Evolutionary conservation across 2,329 filamentous ascomycete genomes (phyloP).

Genomic region (Aspergillus tamarii): DNA sequence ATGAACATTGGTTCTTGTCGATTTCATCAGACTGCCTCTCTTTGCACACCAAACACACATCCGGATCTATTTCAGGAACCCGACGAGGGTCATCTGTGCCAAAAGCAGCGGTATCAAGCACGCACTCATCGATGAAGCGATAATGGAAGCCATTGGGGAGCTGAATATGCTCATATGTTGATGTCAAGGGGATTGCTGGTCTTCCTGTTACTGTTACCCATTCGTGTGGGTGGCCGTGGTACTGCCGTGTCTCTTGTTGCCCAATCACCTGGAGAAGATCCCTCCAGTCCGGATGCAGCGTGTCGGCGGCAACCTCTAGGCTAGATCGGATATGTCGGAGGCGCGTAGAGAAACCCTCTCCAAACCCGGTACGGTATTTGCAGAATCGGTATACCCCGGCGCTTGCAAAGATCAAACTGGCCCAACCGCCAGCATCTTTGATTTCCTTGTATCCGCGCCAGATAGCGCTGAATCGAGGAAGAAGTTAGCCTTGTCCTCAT

Average conservation of each 20-base stretch:
- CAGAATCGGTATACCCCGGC: conserved; percentile 63
- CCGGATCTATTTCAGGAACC: conserved; percentile 36
- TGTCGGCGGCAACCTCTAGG: conserved; percentile 59
- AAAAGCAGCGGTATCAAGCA: conserved; percentile 55
- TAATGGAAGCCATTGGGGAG: conserved; percentile 25
- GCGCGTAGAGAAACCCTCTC: conserved; percentile 53
- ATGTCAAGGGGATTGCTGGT: conserved; percentile 17
- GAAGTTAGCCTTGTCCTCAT: not conserved
- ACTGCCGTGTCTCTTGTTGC: conserved; percentile 19
- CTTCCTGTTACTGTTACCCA: conserved; percentile 25
- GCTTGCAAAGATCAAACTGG: conserved; percentile 59
- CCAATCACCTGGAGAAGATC: conserved; percentile 40
- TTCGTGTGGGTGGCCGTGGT: conserved; percentile 30
- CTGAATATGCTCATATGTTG: conserved; percentile 27
- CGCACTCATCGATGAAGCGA: conserved; percentile 47
- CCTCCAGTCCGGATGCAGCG: conserved; percentile 58
- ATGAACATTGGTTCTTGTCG: conserved; percentile 54
- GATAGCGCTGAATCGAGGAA: conserved; percentile 40
- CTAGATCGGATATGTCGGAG: conserved; percentile 50
- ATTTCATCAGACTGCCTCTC: conserved; percentile 56
- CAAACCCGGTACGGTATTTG: conserved; percentile 61
- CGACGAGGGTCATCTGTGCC: conserved; percentile 55
- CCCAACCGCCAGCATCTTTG: conserved; percentile 60
- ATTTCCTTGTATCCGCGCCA: conserved; percentile 65
- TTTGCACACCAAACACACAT: conserved; percentile 50